phyloP scores from a whole-genome alignment of 2,329 filamentous ascomycete genomes.

The Venturia effusa region DNA sequence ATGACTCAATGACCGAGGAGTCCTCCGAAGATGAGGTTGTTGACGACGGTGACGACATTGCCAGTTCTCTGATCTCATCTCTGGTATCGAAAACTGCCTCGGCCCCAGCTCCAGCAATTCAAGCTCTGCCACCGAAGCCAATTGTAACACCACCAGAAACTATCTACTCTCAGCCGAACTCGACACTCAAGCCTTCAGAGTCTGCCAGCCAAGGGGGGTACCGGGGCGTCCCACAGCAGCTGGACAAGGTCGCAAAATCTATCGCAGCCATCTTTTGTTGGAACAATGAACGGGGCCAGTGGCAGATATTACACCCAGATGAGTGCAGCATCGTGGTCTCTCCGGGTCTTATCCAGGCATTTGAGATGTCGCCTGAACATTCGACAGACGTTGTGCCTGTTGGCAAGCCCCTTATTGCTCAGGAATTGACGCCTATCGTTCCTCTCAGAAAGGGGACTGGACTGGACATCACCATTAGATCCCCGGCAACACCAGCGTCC shows the following conservation, averaged over 20 bases:
- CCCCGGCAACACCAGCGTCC: conserved; percentile 64
- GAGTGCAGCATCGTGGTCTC: conserved; percentile 54
- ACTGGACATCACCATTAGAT: conserved; percentile 88
- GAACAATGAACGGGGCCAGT: conserved; percentile 47
- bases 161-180: conserved; percentile 33
- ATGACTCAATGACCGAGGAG: conserved; percentile 41
- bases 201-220: conserved; percentile 70
- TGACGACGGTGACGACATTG: conserved; percentile 34
- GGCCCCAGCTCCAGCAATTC: not conserved
- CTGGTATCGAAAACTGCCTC: not conserved
- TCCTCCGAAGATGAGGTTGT: conserved; percentile 45
- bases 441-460: conserved; percentile 83
- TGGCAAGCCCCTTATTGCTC: conserved; percentile 47
- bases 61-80: conserved; percentile 6
- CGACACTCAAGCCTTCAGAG: conserved; percentile 58
- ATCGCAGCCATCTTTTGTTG: conserved; percentile 53
- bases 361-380: conserved; percentile 41
- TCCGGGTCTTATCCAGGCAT: conserved; percentile 55
- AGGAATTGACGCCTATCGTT: conserved; percentile 85
- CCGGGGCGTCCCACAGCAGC: conserved; percentile 35
- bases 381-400: conserved; percentile 18
- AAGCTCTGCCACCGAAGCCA: not conserved
- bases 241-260: conserved; percentile 40
- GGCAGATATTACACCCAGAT: conserved; percentile 49
- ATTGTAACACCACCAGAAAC: not conserved